phyloP scores from a whole-genome alignment of 768 basidiomycete genomes.

The Termitomyces heimii region DNA sequence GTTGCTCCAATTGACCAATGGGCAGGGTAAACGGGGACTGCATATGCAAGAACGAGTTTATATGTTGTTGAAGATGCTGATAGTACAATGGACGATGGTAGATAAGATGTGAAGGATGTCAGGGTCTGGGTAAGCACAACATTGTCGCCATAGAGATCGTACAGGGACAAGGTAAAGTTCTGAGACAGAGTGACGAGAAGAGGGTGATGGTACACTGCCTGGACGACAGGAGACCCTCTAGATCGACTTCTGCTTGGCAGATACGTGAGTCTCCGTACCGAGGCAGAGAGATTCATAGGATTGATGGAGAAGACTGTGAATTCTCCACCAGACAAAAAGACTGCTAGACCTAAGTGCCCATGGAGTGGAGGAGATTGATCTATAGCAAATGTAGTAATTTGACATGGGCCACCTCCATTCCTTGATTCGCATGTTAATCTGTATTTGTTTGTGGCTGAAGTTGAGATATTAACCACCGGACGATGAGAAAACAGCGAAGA shows the following conservation, averaged over 20 bases:
- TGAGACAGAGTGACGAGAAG: constrained; percentile 67
- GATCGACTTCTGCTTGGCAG: constrained; percentile 34
- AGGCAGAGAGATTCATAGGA: constrained; percentile 34
- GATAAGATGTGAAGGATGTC: constrained; percentile 72
- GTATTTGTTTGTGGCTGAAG: constrained; percentile 26
- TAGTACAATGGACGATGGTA: constrained; percentile 76
- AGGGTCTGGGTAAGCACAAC: constrained; percentile 60
- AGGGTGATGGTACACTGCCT: constrained; percentile 74
- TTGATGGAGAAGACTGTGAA: constrained; percentile 55
- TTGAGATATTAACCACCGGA: constrained; percentile 33
- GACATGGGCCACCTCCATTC: constrained; percentile 19
- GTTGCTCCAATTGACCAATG: constrained; percentile 80
- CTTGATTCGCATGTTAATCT: constrained; percentile 39
- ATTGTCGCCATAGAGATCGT: constrained; percentile 52
- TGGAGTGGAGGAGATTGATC: constrained; percentile 64
- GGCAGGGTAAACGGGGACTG: constrained; percentile 71
- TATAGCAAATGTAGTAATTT: constrained; percentile 61
- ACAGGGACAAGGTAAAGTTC: constrained; percentile 65
- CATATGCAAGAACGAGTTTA: constrained; percentile 71
- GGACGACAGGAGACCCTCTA: constrained; percentile 44
- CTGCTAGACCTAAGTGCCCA: constrained; percentile 40
- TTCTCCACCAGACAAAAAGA: constrained; percentile 65
- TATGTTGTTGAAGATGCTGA: constrained; percentile 55
- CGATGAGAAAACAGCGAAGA: constrained; percentile 31
- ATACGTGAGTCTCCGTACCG: constrained; percentile 42